phyloP scores from a whole-genome alignment of 805 yeast species.

The Spathaspora passalidarum region DNA sequence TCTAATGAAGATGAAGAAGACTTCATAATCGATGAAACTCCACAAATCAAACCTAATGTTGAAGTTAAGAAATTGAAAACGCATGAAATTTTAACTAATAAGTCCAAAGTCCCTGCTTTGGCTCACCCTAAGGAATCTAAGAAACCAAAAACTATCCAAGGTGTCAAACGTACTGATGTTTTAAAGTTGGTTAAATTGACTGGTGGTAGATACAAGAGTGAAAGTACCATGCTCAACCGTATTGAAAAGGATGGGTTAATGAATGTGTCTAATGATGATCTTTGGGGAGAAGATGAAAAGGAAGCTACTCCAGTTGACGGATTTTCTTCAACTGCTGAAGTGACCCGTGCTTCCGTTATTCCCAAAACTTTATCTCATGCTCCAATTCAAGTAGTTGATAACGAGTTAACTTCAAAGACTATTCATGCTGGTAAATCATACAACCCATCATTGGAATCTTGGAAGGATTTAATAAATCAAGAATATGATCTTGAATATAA shows the following conservation, averaged over 20 bases:
- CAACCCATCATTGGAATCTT: constrained; percentile 81
- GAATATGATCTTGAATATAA: constrained; percentile 67
- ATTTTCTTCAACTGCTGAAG: constrained; percentile 15
- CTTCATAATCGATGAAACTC: constrained; percentile 53
- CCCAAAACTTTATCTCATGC: constrained; percentile 54
- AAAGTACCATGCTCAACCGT: constrained; percentile 15
- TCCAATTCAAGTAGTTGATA: constrained; percentile 54
- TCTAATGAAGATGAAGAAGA: constrained; percentile 62
- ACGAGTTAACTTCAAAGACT: constrained; percentile 33
- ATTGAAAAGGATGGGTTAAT: constrained; percentile 65
- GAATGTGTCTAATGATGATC: constrained; percentile 47
- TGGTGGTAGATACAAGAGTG: constrained; percentile 39
- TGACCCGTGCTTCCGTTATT: constrained; percentile 18
- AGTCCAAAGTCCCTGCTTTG: constrained; percentile 76
- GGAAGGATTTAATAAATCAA: constrained; percentile 68
- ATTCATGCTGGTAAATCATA: constrained; percentile 91
- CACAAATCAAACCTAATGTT: constrained; percentile 36
- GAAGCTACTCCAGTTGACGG: constrained; percentile 17
- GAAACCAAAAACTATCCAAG: constrained; percentile 39
- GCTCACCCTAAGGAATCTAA: constrained; percentile 6
- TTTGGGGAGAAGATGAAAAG: constrained; percentile 54
- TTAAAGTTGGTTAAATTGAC: constrained; percentile 69
- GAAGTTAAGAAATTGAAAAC: constrained; percentile 49
- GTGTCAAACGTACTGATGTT: constrained; percentile 62
- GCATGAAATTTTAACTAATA: constrained; percentile 63